Base-by-base conservation (phyloP, 2,329 filamentous ascomycete species). In the Fusarium keratoplasticum region DNA sequence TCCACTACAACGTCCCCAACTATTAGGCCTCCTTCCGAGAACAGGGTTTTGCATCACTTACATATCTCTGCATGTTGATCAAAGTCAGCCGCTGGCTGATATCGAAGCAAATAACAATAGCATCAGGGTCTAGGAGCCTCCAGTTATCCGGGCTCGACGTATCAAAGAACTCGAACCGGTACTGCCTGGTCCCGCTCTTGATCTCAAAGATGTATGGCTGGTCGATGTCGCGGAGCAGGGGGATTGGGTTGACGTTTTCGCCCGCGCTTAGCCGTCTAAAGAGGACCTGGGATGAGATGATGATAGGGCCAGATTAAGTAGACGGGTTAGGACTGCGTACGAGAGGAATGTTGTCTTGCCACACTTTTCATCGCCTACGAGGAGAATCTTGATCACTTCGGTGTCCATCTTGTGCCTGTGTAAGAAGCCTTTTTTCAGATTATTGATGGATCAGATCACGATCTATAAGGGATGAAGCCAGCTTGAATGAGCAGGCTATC, bases 341-440 rank as follows among this genome's bases (percentile, higher is more conserved):
- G 89, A 90, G 76, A 91, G 79, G 79, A 91, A 91, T 1, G 87
- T 89, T 25, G 89, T 89, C 80, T 91, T 92, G 64, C 89, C 89
- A 71, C 89, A 89, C 76, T 84, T 84, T 69, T 87, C 85, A 80
- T 91, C 89, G 35, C 90, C 89, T n/a, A 91, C 82, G 22, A 91
- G 80, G 31, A 91, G 79, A 16, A 91, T 82, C n/a, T 83, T 88
- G 76, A 90, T 83, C 58, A 83, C 83, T 64, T 86, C 80, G 40
- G 83, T 75, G 61, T 89, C 87, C 86, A 89, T 88, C 11, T 25
- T 63, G 54, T 61, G n/a, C 16, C 42, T 47, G 40, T 59, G 16
- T 13, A 14, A 50, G 20, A 27, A 16, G 10, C 36, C 6, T 47
- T 50, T 33, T 27, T 33, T 27, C 27, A 25, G 16, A 22, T 29